Percentiles rank a stretch among this genome's conserved stretches.
Conservation (phyloP, 2,329 filamentous ascomycete genomes). For the Cercospora citrullina region DNA sequence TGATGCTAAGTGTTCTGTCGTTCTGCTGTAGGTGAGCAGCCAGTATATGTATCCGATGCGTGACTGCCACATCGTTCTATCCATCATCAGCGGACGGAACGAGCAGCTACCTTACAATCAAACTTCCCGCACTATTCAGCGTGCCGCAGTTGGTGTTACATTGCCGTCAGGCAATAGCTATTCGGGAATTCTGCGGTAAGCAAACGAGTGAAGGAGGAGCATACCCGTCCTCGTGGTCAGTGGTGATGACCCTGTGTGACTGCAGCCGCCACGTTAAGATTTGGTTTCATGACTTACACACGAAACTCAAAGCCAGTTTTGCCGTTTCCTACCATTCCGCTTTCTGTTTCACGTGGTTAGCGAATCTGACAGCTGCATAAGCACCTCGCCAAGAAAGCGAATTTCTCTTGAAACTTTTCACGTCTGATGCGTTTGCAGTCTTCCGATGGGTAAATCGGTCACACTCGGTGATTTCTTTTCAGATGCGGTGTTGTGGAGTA, state of each 20-base stretch:
- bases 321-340: background rate
- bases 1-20: background rate
- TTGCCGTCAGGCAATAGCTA: background rate
- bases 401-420: background rate
- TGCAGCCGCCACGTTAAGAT: background rate
- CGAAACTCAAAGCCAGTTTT: background rate
- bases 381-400: background rate
- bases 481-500: background rate
- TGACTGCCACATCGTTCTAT: background rate
- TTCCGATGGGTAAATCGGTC: background rate
- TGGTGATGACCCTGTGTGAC: background rate
- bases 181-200: background rate
- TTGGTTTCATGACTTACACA: background rate
- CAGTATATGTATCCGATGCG: background rate
- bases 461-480: background rate
- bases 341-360: background rate
- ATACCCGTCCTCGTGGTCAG: background rate
- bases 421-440: background rate
- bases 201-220: background rate
- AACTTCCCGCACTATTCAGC: background rate
- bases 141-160: background rate
- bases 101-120: background rate
- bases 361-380: background rate
- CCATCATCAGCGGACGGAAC: background rate
- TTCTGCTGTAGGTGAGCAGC: background rate